Conservation (phyloP, 352 stramenopile species). For the Phytophthora hibernalis region DNA sequence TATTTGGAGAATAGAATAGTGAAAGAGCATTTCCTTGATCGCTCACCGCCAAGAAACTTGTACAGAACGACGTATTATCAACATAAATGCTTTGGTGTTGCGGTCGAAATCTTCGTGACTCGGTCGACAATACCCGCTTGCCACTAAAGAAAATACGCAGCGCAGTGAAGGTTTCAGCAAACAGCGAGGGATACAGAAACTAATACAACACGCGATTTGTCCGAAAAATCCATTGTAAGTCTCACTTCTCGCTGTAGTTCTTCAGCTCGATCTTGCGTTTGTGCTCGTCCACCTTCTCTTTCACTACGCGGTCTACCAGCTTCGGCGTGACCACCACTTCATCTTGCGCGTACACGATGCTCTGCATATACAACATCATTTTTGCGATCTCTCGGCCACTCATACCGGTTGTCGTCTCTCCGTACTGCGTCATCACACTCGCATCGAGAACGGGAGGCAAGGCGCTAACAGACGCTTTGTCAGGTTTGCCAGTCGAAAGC, state of each 20-base stretch:
- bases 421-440: slow-evolving; percentile 55
- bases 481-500: slow-evolving; percentile 3
- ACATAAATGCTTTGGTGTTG: too few species aligned
- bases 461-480: slow-evolving; percentile 26
- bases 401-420: slow-evolving; percentile 71
- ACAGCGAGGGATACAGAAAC: too few species aligned
- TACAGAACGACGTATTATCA: too few species aligned
- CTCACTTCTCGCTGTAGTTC: slow-evolving; percentile 47
- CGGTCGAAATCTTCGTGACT: too few species aligned
- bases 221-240: not conserved
- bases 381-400: slow-evolving; percentile 89
- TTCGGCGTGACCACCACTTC: slow-evolving; percentile 56
- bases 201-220: too few species aligned
- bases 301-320: slow-evolving; percentile 66
- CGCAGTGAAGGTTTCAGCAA: too few species aligned
- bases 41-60: too few species aligned
- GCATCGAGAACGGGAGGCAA: slow-evolving; percentile 23
- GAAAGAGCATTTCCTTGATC: too few species aligned
- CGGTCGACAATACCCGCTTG: too few species aligned
- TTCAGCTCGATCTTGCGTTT: slow-evolving; percentile 70
- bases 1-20: too few species aligned
- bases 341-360: slow-evolving; percentile 80
- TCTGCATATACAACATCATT: slow-evolving; percentile 89
- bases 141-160: too few species aligned
- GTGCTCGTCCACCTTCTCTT: slow-evolving; percentile 82